Evolutionary conservation across 306 rosid genomes (phyloP), one percentile per base, ranked within the genome.

Genomic region (Begonia peltatifolia): DNA sequence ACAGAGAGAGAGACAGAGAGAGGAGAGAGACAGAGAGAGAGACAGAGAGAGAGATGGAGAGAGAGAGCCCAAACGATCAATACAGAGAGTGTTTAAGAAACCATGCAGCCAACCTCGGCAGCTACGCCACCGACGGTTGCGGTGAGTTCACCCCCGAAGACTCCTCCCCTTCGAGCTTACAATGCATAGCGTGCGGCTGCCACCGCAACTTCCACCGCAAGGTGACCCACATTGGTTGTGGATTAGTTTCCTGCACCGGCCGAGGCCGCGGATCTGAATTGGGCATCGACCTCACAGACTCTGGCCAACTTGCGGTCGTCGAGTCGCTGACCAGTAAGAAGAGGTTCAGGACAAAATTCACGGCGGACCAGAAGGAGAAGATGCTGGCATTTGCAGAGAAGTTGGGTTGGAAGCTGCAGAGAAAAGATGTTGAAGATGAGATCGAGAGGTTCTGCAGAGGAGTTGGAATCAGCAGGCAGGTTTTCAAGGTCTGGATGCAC

Each of bases 41-140:
- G 2, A 14, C n/a, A n/a, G 4, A 47, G 30, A 59, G 55, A 22
- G 22, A 16, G 17, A 62, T 72, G 70, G 77, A 68, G 48, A 73
- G 62, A 9, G 76, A 77, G 5, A 63, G 52, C 52, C 54, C 79
- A 2, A 68, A 66, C 10, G 74, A 60, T 25, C 16, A 60, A 1
- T 83, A 83, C 68, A 69, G 85, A 70, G 94, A 87, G 68, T 87
- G 96, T 12, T 47, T 83, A 43, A 67, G 90, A 14, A 87, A 87
- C 81, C 94, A 87, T 79, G 96, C 96, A 73, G 96, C 96, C 53
- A 87, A 72, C 46, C 83, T 87, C 0, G 96, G 96, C 16, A 87
- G 96, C 74, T 83, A 87, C 43, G 94, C 96, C 61, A 87, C 94
- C 15, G 94, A 87, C 38, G 96, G 96, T 51, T 87, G 96, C 58